phyloP scores from a whole-genome alignment of 1,139 yeast species.

The Blastobotrys aristatus region DNA sequence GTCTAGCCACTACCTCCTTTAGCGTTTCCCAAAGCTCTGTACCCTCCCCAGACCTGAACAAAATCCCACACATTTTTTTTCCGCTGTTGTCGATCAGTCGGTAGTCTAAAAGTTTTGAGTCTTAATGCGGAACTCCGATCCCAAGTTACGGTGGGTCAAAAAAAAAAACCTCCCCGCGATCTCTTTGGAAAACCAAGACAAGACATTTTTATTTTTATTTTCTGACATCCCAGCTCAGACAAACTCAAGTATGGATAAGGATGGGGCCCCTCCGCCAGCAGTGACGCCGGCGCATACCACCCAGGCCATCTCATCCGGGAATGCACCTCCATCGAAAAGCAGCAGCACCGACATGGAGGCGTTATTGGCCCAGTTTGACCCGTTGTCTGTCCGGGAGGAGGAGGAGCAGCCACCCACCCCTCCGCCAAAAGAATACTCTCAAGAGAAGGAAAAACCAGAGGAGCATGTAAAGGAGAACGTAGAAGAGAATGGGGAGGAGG shows the following conservation, averaged over 20 bases:
- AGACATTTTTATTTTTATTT: no score
- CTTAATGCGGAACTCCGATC: no score
- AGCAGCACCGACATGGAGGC: constrained; percentile 20
- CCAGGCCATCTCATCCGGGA: constrained; percentile 4
- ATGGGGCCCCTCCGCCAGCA: no score
- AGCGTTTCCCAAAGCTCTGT: constrained; percentile 1
- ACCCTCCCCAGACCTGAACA: constrained; percentile 14
- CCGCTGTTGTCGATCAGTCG: no score
- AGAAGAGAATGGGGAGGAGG: neutral
- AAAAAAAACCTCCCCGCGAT: no score
- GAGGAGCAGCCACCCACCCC: neutral
- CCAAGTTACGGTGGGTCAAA: no score
- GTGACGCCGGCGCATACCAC: constrained; percentile 10
- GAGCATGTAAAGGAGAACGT: neutral
- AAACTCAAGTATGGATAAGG: no score
- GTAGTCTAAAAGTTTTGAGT: no score
- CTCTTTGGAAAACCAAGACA: no score
- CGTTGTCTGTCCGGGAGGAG: constrained; percentile 19
- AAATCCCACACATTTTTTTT: constrained; percentile 28
- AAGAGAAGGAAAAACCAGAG: constrained; percentile 1
- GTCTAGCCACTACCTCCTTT: constrained; percentile 2
- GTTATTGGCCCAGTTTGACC: constrained; percentile 33
- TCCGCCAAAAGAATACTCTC: neutral
- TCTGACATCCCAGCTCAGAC: no score
- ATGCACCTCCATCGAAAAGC: neutral